Evolutionary conservation across 371 early-diverging fungal species (phyloP).

Genomic region (Dinochytrium kinnereticum): DNA sequence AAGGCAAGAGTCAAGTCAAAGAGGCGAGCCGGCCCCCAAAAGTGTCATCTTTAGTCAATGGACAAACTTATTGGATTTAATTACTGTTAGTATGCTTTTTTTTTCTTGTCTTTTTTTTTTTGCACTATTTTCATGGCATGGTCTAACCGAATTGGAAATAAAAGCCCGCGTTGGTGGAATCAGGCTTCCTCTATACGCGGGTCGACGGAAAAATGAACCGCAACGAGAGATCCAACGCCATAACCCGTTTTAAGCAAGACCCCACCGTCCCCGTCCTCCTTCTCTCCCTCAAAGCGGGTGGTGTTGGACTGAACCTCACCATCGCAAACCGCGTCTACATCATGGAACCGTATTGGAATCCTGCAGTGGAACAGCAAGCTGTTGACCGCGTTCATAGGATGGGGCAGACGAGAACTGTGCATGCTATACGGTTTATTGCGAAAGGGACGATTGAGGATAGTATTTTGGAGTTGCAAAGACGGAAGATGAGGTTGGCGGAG

Average conservation of each 20-base stretch:
- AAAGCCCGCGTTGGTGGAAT: slow-evolving; percentile 54
- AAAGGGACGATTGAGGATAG: slow-evolving; percentile 69
- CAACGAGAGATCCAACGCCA: slow-evolving; percentile 61
- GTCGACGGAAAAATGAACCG: slow-evolving; percentile 75
- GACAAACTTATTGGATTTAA: slow-evolving; percentile 73
- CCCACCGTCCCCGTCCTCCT: slow-evolving; percentile 67
- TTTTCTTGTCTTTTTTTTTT: slow-evolving; percentile 33
- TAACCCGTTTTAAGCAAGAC: slow-evolving; percentile 62
- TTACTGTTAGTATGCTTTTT: slow-evolving; percentile 53
- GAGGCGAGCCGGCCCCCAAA: slow-evolving; percentile 37
- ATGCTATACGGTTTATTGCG: slow-evolving; percentile 63
- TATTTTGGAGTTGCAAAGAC: slow-evolving; percentile 63
- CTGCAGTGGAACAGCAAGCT: slow-evolving; percentile 77
- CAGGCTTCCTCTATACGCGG: slow-evolving; percentile 62
- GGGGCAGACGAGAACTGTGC: slow-evolving; percentile 66
- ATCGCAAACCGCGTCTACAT: slow-evolving; percentile 75
- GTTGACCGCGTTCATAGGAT: slow-evolving; percentile 77
- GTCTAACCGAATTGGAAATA: slow-evolving; percentile 25
- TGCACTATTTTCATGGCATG: slow-evolving; percentile 18
- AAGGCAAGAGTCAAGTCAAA: slow-evolving; percentile 12
- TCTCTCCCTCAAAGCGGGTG: slow-evolving; percentile 85
- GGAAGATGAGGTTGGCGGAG: slow-evolving; percentile 56
- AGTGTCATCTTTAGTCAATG: slow-evolving; percentile 88
- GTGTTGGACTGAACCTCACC: slow-evolving; percentile 89
- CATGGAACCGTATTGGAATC: slow-evolving; percentile 79